phyloP scores from a whole-genome alignment of 495 filamentous ascomycete genomes.

The Usnea hakonensis region DNA sequence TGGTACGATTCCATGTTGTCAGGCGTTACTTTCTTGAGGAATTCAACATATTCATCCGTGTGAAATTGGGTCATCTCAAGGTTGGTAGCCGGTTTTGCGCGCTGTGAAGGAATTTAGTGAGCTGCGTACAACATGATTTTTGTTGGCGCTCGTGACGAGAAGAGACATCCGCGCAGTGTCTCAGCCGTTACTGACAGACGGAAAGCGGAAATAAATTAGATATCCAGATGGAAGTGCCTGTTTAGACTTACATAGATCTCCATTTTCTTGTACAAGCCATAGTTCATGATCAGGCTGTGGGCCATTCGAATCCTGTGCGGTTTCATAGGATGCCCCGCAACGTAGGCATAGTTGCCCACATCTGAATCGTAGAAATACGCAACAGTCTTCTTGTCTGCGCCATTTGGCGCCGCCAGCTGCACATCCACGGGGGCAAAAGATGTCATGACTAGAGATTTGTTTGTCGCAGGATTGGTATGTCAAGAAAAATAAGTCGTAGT shows the following conservation, averaged over 20 bases:
- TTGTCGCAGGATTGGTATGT: background rate
- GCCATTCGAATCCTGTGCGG: conserved; percentile 95
- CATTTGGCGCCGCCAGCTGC: conserved; percentile 3
- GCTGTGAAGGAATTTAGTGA: conserved; percentile 45
- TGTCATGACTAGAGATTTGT: conserved; percentile 18
- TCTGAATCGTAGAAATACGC: conserved; percentile 98
- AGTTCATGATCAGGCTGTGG: conserved; percentile 98
- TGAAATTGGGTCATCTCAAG: conserved; percentile 99
- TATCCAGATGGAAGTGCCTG: background rate
- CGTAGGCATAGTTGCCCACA: conserved; percentile 96
- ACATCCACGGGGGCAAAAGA: conserved; percentile 46
- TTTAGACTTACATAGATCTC: conserved; percentile 87
- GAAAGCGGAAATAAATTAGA: background rate
- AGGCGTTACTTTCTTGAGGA: conserved; percentile 89
- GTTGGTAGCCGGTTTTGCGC: conserved; percentile 91
- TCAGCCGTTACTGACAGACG: background rate
- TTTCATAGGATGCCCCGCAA: conserved; percentile 98
- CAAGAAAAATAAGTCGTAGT: background rate
- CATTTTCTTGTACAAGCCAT: conserved; percentile 96
- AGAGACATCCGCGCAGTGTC: background rate
- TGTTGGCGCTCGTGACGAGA: background rate
- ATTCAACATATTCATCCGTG: conserved; percentile 98
- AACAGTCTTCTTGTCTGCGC: conserved; percentile 60
- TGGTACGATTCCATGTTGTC: conserved; percentile 96
- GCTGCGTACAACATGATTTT: background rate